Evolutionary conservation across 169 alveolate species (phyloP).

Genomic region (Toxoplasma gondii): DNA sequence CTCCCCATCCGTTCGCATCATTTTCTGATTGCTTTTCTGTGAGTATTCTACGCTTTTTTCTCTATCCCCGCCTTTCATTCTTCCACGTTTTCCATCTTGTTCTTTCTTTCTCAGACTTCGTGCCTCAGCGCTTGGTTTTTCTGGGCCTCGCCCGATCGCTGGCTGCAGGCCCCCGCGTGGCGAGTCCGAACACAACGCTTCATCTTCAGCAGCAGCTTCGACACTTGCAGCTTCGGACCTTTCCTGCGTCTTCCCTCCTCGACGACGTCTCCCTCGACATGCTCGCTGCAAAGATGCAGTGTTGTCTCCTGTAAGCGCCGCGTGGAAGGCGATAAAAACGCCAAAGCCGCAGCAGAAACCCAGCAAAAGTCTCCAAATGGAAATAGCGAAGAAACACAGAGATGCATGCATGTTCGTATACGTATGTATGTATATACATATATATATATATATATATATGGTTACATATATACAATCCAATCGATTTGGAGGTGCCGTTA

Average conservation of each 20-base stretch:
- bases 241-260: neutral
- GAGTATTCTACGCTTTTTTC: too few relatives aligned
- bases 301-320: neutral
- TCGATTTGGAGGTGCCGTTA: too few relatives aligned
- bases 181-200: neutral
- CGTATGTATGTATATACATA: neutral
- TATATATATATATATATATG: too few relatives aligned
- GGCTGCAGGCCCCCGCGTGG: neutral
- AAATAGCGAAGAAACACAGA: neutral
- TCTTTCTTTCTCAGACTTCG: neutral
- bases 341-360: neutral
- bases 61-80: too few relatives aligned
- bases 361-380: neutral
- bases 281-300: neutral
- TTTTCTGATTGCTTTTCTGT: neutral
- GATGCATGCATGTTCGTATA: neutral
- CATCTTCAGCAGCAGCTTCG: conserved; percentile 26
- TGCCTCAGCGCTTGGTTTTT: conserved; percentile 9
- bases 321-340: neutral
- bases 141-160: neutral
- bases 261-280: conserved; percentile 5
- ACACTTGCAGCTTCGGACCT: neutral
- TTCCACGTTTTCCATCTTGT: too few relatives aligned
- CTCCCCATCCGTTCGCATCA: neutral
- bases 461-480: too few relatives aligned